These are phyloP conservation scores for Yarrowia deformans DNA, from an alignment of 805 yeast genomes.

Conservation along the genomic window DNA sequence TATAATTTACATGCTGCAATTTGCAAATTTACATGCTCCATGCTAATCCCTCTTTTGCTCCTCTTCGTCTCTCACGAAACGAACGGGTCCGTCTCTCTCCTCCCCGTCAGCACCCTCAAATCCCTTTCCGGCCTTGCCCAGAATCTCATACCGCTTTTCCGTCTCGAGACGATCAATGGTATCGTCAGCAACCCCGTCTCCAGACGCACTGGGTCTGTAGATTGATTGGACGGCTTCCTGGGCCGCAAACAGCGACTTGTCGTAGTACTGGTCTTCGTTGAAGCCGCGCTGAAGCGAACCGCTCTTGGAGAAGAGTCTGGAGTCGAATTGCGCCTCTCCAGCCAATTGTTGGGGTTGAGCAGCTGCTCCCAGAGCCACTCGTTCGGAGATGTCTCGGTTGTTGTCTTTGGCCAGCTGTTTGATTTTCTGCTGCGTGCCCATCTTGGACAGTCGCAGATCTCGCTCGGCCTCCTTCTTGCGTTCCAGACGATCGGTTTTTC, in stretches of 20 bases:
- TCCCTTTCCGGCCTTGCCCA: constrained; percentile 44
- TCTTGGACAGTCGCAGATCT: constrained; percentile 55
- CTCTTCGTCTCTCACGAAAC: constrained; percentile 51
- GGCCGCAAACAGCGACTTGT: constrained; percentile 62
- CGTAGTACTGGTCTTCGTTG: constrained; percentile 62
- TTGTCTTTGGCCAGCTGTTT: constrained; percentile 55
- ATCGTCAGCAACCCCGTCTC: constrained; percentile 44
- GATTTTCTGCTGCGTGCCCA: constrained; percentile 57
- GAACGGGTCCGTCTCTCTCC: constrained; percentile 55
- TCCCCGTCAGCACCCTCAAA: constrained; percentile 43
- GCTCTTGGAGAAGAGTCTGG: constrained; percentile 58
- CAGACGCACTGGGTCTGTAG: constrained; percentile 54
- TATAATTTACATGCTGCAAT: too few relatives aligned
- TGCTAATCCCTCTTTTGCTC: background rate
- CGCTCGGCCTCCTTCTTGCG: constrained; percentile 58
- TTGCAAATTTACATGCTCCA: background rate
- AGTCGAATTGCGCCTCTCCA: constrained; percentile 61
- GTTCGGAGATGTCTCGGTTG: constrained; percentile 63
- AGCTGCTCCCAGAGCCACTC: constrained; percentile 61
- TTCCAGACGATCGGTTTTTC: constrained; percentile 54
- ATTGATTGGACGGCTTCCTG: constrained; percentile 60
- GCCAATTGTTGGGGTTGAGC: constrained; percentile 51
- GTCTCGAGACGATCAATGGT: constrained; percentile 44
- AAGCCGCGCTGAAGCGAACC: constrained; percentile 41
- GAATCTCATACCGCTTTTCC: constrained; percentile 48